Evolutionary conservation across 2,329 filamentous ascomycete species (phyloP), one percentile per base, ranked within the genome.

Genomic region (Didymella keratinophila): DNA sequence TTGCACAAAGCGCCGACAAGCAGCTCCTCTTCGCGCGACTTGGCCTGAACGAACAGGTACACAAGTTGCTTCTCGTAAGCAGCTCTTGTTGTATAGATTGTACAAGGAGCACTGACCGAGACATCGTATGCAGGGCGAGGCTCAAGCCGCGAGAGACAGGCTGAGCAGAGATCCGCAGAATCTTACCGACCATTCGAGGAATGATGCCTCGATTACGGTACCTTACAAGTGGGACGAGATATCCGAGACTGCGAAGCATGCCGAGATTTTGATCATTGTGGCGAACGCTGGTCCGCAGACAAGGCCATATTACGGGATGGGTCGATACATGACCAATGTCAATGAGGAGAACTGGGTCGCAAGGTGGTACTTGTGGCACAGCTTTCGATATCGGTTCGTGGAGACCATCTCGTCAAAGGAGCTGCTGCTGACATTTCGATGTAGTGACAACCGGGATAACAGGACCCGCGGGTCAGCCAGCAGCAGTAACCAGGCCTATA

Each of bases 351-450:
- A 83, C 54, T 83, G 81, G 81, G 78, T 83, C 36, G 81, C 81
- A 28, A 73, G 78, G n/a, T 83, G 81, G 81, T 79, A 80, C 62
- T 73, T 83, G 6, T 83, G 81, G 81, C 81, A 83, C 64, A 79
- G 80, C 58, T 83, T 82, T 61, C 78, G 81, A n/a, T 82, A 79
- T 60, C 63, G 68, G 68, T 71, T 52, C 7, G 65, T 58, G 5
- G 18, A 10, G n/a, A 32, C 4, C 1, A 1, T 11, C n/a, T 5
- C 28, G 28, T 9, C 28, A 9, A 8, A 9, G 2, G 27, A 27
- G 11, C 1, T 5, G 16, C n/a, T 42, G 27, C 41, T 58, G 46
- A 53, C 14, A 10, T 21, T 9, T 8, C 12, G 48, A 39, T 9
- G 18, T 34, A 77, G 80, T 51, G 79, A 80, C 58, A 69, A 70